Evolutionary conservation across 306 rosid genomes (phyloP), one percentile per base, ranked within the genome.

Genomic region (Inga leiocalycina): DNA sequence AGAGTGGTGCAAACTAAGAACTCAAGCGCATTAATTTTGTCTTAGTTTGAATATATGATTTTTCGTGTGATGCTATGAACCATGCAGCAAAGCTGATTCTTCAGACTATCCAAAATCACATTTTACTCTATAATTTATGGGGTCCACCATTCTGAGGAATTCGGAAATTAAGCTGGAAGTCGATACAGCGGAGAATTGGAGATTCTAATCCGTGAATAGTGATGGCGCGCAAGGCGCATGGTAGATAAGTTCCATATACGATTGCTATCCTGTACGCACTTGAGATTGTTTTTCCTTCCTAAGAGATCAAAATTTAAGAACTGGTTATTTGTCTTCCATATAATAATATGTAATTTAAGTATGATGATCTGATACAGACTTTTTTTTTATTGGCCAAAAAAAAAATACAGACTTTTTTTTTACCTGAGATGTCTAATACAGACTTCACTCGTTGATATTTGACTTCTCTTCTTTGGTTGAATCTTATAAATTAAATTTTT

Each of bases 1-100:
- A 71, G 80, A 46, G 74, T 35, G 72, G 6, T 5, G 30, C 73
- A 30, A 59, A 41, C 78, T 35, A 81, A 46, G 64, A 48, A 77
- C 27, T 82, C 67, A 9, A 59, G 14, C 2, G 14, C 13, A 59
- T 59, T 59, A 3, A 66, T 45, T 51, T 66, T 22, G 4, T 49
- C 44, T n/a, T 12, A 3, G 15, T 12, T 39, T 22, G 24, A 8
- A 10, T 5, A 35, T 39, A 35, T 66, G 75, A 72, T 19, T 74
- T 34, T 17, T 17, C 24, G 24, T 11, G 6, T 35, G 46, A 67
- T 35, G 4, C 17, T 4, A 12, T 62, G 68, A 10, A 10, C 6
- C 15, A 43, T 68, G 73, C 52, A n/a, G 35, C 19, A 0, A 14
- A 8, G 24, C 75, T 70, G 46, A 35, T 20, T 20, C 30, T 17